Evolutionary conservation across 768 basidiomycete species (phyloP), one percentile per base, ranked within the genome.

Genomic region (Pleurotus ostreatus): DNA sequence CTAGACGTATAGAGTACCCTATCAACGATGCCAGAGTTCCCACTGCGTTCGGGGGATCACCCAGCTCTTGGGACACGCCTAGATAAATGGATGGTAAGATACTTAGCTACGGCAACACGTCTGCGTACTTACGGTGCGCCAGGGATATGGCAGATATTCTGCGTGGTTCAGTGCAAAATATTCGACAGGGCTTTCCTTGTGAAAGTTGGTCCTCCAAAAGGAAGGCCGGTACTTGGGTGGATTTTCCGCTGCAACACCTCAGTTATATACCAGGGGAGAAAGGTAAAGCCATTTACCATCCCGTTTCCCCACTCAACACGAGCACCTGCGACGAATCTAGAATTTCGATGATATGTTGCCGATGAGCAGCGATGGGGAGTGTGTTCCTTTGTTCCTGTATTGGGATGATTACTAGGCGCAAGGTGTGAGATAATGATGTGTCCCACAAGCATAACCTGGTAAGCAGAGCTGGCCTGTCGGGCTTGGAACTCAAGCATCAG

Each of bases 101-200:
- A 5, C 25, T 37, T 49, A 12, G 11, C 30, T 44, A 20, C 15
- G 18, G 39, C n/a, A 40, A 46, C 44, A 55, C 16, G 49, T 49
- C 40, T 15, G 48, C 15, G 7, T 23, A 62, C 74, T 20, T 57
- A 71, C 94, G 86, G 61, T 96, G 92, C 0, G 96, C 96, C 5
- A 98, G 80, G 0, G 96, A 98, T 49, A 98, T 91, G 1, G 96
- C 95, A 54, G 94, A 95, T 60, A 98, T 98, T 41, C 96, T 84
- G 44, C 96, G 83, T 4, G 96, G 96, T 65, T 98, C 95, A 4
- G 96, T 98, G 61, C 94, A 96, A 64, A 85, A 93, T 63, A 99
- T 89, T 69, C 88, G 96, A 77, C 93, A 96, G 54, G 80, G 79
- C 62, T 78, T 82, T 22, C 95, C 97, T 58, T 78, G 80, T 4